Percentiles rank a stretch among this genome's conserved stretches.
Conservation (phyloP, 345 rosid species). For the Balakata baccata region DNA sequence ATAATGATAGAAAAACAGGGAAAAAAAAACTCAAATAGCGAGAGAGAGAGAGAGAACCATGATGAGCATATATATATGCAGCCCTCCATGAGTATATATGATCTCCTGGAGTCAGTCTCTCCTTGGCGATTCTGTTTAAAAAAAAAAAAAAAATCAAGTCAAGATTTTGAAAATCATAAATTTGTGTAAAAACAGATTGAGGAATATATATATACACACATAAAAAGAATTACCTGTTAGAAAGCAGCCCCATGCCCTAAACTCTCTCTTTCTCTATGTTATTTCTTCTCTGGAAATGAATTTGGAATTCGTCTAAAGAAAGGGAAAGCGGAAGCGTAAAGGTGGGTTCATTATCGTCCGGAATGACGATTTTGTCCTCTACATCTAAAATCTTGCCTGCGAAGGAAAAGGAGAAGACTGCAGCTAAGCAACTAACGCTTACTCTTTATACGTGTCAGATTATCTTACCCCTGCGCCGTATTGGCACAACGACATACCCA, state of each 20-base stretch:
- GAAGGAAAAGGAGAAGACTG: background rate
- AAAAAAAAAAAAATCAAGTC: background rate
- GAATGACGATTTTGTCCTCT: background rate
- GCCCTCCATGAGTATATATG: slow-evolving; percentile 89
- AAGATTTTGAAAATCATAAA: background rate
- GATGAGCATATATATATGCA: slow-evolving; percentile 89
- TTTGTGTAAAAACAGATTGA: background rate
- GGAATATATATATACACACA: background rate
- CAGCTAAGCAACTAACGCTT: background rate
- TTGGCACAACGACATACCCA: too few relatives aligned
- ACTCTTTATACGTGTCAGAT: background rate
- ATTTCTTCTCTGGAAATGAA: background rate
- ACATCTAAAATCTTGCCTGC: background rate
- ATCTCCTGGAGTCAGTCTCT: slow-evolving; percentile 77
- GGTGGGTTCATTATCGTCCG: background rate
- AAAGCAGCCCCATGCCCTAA: slow-evolving; percentile 73
- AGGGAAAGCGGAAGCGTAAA: background rate
- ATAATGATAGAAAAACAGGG: background rate
- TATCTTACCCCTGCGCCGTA: background rate
- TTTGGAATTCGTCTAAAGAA: background rate
- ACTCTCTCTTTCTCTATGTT: background rate
- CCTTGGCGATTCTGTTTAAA: slow-evolving; percentile 42
- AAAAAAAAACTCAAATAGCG: background rate
- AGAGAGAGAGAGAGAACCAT: slow-evolving; percentile 40
- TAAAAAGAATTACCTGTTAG: slow-evolving; percentile 55